Evolutionary conservation across 1,284 basidiomycete genomes (phyloP), one percentile per base, ranked within the genome.

Genomic region (Phaffia rhodozyma): DNA sequence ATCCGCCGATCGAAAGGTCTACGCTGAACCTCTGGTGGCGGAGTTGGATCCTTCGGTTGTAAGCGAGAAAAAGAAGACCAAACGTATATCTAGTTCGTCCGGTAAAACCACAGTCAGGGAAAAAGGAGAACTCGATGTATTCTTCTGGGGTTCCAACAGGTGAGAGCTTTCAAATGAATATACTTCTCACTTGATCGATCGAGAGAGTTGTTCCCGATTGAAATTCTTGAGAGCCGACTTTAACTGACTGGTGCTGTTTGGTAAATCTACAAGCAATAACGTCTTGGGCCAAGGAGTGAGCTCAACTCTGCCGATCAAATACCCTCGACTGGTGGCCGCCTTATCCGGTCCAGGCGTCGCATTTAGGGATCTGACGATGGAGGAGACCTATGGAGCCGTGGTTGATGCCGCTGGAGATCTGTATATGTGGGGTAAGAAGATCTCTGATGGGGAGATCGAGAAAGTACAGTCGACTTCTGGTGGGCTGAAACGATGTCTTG

Each of bases 351-450:
- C n/a, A 74, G 75, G 79, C 71, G 78, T 84, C 58, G 85, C 89
- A 1, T 77, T 92, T 30, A 81, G 88, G 23, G 89, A 93, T 73
- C 72, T 93, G 34, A 83, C 81, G 6, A 75, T 93, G 23, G 84
- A 88, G 53, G 81, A 84, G 69, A 80, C 78, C 54, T 86, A 91
- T 69, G 89, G 84, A 1, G 89, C 86, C 3, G 89, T 86, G 67
- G 83, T 91, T n/a, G 89, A 93, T 72, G 85, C 84, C 2, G 79
- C 82, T 52, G 93, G 93, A 29, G 88, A 97, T 70, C 83, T 91
- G 1, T 89, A 91, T 74, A 88, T 91, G 71, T 93, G 90, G 91
- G 89, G 89, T 67, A 65, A 49, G 60, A 64, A 30, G 59, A 69
- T 83, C 71, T 81, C 79, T 66, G 79, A 77, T 30, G 72, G 73